Evolutionary conservation across 208 protist genomes (phyloP).

Genomic region (Acanthamoeba lenticulata): DNA sequence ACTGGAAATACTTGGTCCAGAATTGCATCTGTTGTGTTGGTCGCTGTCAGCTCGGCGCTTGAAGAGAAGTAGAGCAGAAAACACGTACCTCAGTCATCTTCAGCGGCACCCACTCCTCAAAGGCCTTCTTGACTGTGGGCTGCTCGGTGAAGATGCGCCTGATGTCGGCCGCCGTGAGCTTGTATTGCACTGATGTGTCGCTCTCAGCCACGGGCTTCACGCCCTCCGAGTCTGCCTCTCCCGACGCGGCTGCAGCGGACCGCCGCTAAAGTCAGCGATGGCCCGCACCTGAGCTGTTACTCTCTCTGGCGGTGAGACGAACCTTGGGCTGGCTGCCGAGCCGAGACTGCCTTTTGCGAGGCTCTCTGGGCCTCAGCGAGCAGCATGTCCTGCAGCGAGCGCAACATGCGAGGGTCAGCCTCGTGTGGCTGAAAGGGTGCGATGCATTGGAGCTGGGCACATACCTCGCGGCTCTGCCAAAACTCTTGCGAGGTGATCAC

Average conservation of each 20-base stretch:
- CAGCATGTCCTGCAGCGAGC: too few species aligned
- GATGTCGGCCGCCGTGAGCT: background rate
- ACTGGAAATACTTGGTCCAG: constrained; percentile 62
- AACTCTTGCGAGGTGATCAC: background rate
- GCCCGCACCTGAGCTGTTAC: too few species aligned
- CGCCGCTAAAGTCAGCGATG: too few species aligned
- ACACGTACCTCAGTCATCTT: constrained; percentile 8
- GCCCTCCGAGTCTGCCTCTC: background rate
- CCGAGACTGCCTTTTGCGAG: too few species aligned
- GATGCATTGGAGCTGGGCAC: background rate
- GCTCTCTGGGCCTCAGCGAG: too few species aligned
- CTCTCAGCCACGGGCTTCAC: background rate
- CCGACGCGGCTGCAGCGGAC: background rate
- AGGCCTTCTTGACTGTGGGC: constrained; percentile 11
- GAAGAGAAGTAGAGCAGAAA: background rate
- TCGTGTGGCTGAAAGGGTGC: background rate
- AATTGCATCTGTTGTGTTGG: constrained; percentile 18
- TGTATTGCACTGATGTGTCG: background rate
- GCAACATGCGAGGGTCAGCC: too few species aligned
- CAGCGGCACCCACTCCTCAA: constrained; percentile 15
- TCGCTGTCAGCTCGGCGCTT: too few species aligned
- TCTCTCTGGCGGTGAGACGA: too few species aligned
- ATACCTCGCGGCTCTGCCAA: constrained; percentile 33
- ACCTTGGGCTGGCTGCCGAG: too few species aligned
- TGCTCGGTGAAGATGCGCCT: constrained; percentile 9